A percentile compares a stretch with the other conserved stretches of the same genome.
Evolutionary conservation across 148 eudicot genomes (phyloP).

Genomic region (Camellia japonica): DNA sequence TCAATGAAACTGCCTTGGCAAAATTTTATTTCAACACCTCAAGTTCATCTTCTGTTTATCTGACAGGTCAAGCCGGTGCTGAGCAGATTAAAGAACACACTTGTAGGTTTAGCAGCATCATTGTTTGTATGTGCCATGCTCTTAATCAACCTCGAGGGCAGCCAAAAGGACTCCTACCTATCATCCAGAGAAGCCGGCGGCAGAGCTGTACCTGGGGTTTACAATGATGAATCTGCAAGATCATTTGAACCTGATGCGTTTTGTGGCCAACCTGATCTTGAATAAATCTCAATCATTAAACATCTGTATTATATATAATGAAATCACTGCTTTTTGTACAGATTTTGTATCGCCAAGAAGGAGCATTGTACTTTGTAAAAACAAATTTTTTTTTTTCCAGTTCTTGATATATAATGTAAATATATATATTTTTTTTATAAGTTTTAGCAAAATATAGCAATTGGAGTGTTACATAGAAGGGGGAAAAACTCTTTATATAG

Average conservation of each 20-base stretch:
- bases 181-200: conserved; percentile 43
- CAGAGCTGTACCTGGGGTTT: conserved; percentile 73
- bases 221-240: conserved; percentile 83
- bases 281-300: not conserved
- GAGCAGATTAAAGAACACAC: conserved; percentile 69
- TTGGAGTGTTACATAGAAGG: not conserved
- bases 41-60: not conserved
- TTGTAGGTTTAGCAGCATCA: conserved; percentile 62
- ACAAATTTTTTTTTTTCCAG: not conserved
- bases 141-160: conserved; percentile 43
- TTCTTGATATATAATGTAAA: not conserved
- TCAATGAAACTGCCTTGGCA: too few species aligned
- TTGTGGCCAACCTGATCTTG: conserved; percentile 5
- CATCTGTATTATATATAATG: not conserved
- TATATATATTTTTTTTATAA: not conserved
- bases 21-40: not conserved
- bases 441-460: not conserved
- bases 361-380: not conserved
- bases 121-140: conserved; percentile 43
- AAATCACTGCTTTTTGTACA: not conserved
- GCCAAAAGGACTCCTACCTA: conserved; percentile 31
- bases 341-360: not conserved
- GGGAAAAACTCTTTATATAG: too few species aligned
- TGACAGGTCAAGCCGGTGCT: conserved; percentile 85
- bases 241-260: conserved; percentile 92